phyloP scores from a whole-genome alignment of 2,329 filamentous ascomycete genomes.

The Epichloe sylvatica region DNA sequence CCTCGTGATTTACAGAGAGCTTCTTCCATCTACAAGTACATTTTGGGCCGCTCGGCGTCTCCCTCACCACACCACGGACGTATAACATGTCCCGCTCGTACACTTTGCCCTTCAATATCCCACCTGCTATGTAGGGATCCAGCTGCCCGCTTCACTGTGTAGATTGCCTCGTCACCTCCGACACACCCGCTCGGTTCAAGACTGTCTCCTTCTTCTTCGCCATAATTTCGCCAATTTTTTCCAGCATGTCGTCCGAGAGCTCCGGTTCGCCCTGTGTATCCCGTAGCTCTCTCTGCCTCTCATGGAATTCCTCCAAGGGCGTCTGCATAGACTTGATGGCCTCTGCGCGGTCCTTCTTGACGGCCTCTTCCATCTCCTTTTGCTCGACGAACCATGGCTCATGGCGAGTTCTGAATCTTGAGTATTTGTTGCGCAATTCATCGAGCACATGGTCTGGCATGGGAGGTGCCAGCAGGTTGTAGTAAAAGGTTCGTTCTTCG shows the following conservation, averaged over 20 bases:
- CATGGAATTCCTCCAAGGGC: constrained; percentile 46
- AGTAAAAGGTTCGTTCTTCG: constrained; percentile 63
- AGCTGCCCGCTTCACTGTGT: not conserved
- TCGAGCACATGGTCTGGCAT: constrained; percentile 69
- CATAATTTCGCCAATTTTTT: constrained; percentile 48
- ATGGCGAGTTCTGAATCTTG: constrained; percentile 67
- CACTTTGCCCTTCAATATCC: not conserved
- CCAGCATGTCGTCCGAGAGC: constrained; percentile 44
- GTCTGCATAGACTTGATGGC: constrained; percentile 31
- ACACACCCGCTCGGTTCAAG: constrained; percentile 24
- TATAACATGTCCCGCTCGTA: not conserved
- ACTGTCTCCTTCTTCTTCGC: constrained; percentile 35
- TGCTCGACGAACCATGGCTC: constrained; percentile 56
- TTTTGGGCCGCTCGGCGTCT: not conserved
- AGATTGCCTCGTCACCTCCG: constrained; percentile 15
- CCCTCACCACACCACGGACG: not conserved
- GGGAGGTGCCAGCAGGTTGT: constrained; percentile 62
- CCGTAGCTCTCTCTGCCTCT: constrained; percentile 36
- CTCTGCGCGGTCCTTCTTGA: constrained; percentile 22
- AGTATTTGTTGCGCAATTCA: constrained; percentile 75
- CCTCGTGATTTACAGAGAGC: not conserved
- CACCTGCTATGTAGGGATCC: not conserved
- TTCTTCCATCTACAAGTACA: constrained; percentile 1
- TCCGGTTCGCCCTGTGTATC: constrained; percentile 40
- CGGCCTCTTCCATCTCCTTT: constrained; percentile 45